phyloP scores from a whole-genome alignment of 371 early-diverging fungal genomes.

The Rhizopus stolonifer region DNA sequence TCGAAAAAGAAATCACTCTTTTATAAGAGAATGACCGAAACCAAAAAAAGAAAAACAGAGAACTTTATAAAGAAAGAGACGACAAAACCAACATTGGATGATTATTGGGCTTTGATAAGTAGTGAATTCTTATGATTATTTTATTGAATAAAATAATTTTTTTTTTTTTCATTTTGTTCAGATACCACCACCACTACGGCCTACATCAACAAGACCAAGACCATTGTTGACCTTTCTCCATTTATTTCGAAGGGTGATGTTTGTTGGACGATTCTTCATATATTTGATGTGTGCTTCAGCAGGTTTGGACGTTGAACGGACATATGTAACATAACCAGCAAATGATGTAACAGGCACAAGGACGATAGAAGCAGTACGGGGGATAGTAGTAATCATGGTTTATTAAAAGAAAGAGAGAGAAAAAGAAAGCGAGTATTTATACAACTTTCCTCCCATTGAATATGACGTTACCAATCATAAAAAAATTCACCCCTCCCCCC shows the following conservation, averaged over 20 bases:
- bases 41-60: background rate
- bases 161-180: slow-evolving; percentile 30
- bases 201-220: slow-evolving; percentile 45
- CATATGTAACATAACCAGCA: slow-evolving; percentile 46
- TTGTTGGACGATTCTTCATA: slow-evolving; percentile 29
- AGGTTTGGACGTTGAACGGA: slow-evolving; percentile 39
- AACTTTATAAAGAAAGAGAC: background rate
- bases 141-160: background rate
- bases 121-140: background rate
- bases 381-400: slow-evolving; percentile 25
- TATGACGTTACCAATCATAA: too few relatives aligned
- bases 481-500: too few relatives aligned
- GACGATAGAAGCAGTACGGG: slow-evolving; percentile 39
- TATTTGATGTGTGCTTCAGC: slow-evolving; percentile 34
- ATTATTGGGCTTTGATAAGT: background rate
- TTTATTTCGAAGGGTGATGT: too few relatives aligned
- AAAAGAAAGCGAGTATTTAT: too few relatives aligned
- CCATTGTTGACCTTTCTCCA: slow-evolving; percentile 50
- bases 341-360: slow-evolving; percentile 41
- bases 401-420: too few relatives aligned
- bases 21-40: too few relatives aligned
- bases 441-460: too few relatives aligned
- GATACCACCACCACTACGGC: slow-evolving; percentile 48
- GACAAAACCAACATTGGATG: background rate
- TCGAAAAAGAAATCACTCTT: too few relatives aligned